Conservation (phyloP, 257 asterid species). For the Gardenia jasminoides region DNA sequence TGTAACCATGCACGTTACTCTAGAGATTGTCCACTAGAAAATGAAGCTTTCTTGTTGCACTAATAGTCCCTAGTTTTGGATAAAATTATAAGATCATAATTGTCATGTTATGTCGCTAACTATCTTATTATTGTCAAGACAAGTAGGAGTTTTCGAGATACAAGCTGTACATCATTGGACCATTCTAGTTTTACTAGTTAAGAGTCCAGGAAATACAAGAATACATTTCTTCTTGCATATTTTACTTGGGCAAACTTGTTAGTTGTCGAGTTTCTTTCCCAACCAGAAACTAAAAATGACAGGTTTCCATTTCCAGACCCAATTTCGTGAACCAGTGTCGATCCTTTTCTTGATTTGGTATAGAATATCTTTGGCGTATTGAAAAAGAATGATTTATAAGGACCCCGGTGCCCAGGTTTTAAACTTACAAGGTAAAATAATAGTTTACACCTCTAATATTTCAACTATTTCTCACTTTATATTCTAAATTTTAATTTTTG, state of each 20-base stretch:
- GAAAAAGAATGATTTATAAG: no score
- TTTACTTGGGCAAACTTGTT: background rate
- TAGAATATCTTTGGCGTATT: background rate
- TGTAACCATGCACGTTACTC: background rate
- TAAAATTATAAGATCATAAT: background rate
- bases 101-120: background rate
- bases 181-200: background rate
- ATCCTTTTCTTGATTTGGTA: background rate
- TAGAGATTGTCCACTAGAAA: background rate
- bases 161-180: background rate
- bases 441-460: no score
- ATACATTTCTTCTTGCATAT: background rate
- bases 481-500: no score
- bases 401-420: background rate
- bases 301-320: background rate
- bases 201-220: background rate
- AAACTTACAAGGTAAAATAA: background rate
- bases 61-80: constrained; percentile 13
- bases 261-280: constrained; percentile 14
- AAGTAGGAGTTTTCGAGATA: background rate
- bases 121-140: background rate
- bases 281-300: constrained; percentile 9
- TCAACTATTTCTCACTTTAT: no score
- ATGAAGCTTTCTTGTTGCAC: constrained; percentile 16
- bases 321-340: background rate